phyloP scores from a whole-genome alignment of 164 flowering plant genomes.

The Chimonanthus salicifolius region DNA sequence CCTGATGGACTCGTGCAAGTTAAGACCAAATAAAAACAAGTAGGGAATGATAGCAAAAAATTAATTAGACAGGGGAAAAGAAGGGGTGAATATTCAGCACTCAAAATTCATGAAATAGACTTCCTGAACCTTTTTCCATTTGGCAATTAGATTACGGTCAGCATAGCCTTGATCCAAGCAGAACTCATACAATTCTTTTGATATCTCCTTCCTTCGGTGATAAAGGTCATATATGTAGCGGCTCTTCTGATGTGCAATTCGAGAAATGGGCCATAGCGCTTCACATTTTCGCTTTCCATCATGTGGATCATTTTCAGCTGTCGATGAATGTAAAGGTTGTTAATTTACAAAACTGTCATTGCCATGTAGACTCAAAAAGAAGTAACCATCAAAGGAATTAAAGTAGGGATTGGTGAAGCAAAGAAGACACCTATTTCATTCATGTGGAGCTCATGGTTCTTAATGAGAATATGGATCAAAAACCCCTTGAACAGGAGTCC shows the following conservation, averaged over 20 bases:
- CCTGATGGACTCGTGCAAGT: too few relatives aligned
- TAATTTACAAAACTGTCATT: not conserved
- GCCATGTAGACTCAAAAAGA: not conserved
- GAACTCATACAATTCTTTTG: constrained; percentile 51
- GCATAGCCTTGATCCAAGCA: constrained; percentile 66
- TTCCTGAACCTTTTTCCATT: constrained; percentile 59
- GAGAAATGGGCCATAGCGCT: constrained; percentile 55
- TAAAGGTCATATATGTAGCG: constrained; percentile 55
- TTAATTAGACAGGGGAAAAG: too few relatives aligned
- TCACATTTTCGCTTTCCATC: constrained; percentile 70
- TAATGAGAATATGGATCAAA: too few relatives aligned
- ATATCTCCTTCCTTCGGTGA: constrained; percentile 53
- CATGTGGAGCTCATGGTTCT: too few relatives aligned
- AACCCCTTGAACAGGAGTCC: too few relatives aligned
- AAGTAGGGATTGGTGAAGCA: too few relatives aligned
- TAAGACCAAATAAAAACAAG: too few relatives aligned
- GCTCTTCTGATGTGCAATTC: constrained; percentile 56
- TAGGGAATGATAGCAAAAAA: not conserved
- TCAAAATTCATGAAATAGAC: not conserved
- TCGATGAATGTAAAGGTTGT: not conserved
- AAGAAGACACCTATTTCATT: too few relatives aligned
- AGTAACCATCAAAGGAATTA: not conserved
- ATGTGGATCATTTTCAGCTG: constrained; percentile 58
- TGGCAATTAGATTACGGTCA: constrained; percentile 44
- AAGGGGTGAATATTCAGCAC: not conserved